Evolutionary conservation across 805 yeast species (phyloP), one percentile per base, ranked within the genome.

Genomic region (Pichia eremophila): DNA sequence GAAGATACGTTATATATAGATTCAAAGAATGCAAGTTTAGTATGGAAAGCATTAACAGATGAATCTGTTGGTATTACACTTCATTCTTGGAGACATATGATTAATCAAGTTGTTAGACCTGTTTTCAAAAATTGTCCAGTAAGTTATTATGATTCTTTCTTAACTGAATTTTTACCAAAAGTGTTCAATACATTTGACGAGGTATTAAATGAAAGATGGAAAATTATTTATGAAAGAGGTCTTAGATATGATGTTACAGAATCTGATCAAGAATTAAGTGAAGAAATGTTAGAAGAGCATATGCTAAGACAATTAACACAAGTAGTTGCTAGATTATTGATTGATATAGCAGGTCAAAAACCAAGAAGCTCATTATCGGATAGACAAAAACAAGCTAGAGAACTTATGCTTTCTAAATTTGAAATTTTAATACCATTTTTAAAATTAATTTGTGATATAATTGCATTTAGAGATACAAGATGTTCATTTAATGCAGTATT

Each of bases 201-300:
- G 38, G 69, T 88, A n/a, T 68, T 93, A 36, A 76, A 79, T n/a
- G 69, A 68, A 28, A 82, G 77, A 61, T 93, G 99, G 99, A 78
- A 73, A 29, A 72, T 70, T 53, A 85, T 80, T 18, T 78, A 75
- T 60, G 64, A 69, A 46, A 79, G 75, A 32, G 83, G 84, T 3
- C 58, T 77, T 37, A 79, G 77, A 53, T 64, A 74, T 38, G 78
- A 75, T 54, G 81, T 81, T 0, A 63, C 63, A 40, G 69, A 66
- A 47, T 83, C 80, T 51, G 95, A 89, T 56, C 90, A 81, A 45
- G 86, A 88, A 25, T 72, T 91, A 58, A 83, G 93, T n/a, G 96
- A 90, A 55, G 99, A 93, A 61, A 93, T 93, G 95, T 83, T 93
- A 85, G 97, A 91, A 56, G 99, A 93, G 62, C 96, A 91, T 64